Evolutionary conservation across 2,329 filamentous ascomycete species (phyloP).

Genomic region (Pleomassaria siparia): DNA sequence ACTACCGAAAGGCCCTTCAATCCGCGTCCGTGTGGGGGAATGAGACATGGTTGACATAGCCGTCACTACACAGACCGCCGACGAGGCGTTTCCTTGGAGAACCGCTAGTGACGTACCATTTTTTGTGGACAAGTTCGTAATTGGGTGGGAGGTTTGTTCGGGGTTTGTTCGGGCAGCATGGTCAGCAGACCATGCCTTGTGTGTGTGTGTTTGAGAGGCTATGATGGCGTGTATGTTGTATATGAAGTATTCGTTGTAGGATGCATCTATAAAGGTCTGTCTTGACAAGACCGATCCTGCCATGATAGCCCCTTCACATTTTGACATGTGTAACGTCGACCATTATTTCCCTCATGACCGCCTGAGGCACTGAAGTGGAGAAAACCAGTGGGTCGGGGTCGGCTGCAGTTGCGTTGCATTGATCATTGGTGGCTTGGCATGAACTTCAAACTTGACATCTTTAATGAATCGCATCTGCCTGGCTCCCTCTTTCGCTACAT

Average conservation of each 20-base stretch:
- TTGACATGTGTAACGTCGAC: no score
- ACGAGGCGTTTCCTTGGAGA: neutral
- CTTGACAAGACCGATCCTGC: no score
- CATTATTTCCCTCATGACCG: no score
- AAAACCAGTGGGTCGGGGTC: no score
- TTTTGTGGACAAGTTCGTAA: neutral
- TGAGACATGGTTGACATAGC: neutral
- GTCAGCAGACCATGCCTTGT: slow-evolving; percentile 19
- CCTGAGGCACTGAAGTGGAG: no score
- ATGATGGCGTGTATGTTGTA: slow-evolving; percentile 40
- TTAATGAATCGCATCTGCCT: no score
- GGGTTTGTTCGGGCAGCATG: neutral
- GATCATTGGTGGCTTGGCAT: no score
- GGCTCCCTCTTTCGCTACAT: no score
- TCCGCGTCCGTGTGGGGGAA: neutral
- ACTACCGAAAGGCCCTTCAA: slow-evolving; percentile 1
- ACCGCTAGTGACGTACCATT: slow-evolving; percentile 2
- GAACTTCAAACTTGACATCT: no score
- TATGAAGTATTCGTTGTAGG: slow-evolving; percentile 14
- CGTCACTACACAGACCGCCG: neutral
- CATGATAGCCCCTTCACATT: no score
- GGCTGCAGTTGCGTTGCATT: no score
- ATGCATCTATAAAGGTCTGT: no score
- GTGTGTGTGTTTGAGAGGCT: slow-evolving; percentile 30
- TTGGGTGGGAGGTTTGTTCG: neutral